Percentiles rank a stretch among this genome's conserved stretches.
Conservation (phyloP, 345 rosid species). For the Eucalyptus melliodora region DNA sequence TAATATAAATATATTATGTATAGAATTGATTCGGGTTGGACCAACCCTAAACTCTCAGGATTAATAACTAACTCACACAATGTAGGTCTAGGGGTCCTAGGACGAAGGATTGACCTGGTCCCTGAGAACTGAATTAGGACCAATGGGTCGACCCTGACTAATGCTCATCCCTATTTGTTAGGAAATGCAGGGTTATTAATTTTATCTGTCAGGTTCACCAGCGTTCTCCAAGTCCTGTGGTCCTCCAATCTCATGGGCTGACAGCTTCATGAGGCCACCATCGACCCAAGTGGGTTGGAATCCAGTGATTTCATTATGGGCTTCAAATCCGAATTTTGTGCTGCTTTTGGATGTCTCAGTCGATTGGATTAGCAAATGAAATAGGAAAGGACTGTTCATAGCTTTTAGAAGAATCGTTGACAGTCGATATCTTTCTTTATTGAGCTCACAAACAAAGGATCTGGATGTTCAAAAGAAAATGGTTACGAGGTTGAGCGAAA, state of each 20-base stretch:
- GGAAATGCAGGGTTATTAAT: neutral
- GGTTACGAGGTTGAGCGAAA: neutral
- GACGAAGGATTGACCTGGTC: fast-evolving
- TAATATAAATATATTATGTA: too few relatives aligned
- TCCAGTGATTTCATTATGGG: neutral
- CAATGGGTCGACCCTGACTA: neutral
- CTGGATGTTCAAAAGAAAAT: neutral
- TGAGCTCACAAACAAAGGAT: neutral
- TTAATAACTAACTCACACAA: fast-evolving
- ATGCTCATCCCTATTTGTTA: too few relatives aligned
- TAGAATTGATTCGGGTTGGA: too few relatives aligned
- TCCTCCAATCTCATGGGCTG: neutral
- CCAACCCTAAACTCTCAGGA: fast-evolving
- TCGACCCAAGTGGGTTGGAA: neutral
- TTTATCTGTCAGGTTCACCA: neutral
- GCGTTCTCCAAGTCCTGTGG: neutral
- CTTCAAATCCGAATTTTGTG: neutral
- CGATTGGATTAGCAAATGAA: neutral
- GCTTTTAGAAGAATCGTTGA: neutral
- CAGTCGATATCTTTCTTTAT: neutral
- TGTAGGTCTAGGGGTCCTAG: neutral
- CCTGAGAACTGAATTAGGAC: neutral
- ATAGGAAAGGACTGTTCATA: neutral
- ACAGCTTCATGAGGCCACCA: neutral
- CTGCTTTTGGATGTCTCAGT: neutral